Conservation (phyloP, 768 basidiomycete genomes). For the Pisolithus sp. region DNA sequence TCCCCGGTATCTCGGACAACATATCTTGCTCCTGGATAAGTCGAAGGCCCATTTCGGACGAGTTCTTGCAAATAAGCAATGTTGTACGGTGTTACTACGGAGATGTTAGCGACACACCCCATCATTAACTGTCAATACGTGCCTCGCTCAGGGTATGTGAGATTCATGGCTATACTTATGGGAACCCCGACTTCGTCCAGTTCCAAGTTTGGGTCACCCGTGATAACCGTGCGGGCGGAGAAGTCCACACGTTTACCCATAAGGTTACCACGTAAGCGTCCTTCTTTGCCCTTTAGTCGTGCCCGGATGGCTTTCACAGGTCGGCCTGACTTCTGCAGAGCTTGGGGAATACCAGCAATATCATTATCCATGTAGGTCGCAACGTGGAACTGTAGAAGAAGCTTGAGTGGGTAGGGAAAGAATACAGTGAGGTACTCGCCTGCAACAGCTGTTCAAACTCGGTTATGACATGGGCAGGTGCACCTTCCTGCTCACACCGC, state of each 20-base stretch:
- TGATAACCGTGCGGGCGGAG: conserved; percentile 98
- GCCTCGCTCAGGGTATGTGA: conserved; percentile 98
- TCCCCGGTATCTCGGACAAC: conserved; percentile 97
- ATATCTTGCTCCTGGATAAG: conserved; percentile 94
- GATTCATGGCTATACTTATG: conserved; percentile 89
- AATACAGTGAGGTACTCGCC: conserved; percentile 39
- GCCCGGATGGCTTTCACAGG: conserved; percentile 98
- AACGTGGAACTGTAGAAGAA: conserved; percentile 73
- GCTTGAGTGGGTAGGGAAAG: background rate
- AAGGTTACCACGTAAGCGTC: conserved; percentile 92
- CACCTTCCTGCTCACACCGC: conserved; percentile 92
- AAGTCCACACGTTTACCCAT: conserved; percentile 99
- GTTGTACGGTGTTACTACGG: conserved; percentile 91
- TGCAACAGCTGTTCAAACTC: conserved; percentile 96
- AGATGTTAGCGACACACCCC: conserved; percentile 6
- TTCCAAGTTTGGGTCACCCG: conserved; percentile 95
- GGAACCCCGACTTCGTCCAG: conserved; percentile 98
- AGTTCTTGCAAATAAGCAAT: conserved; percentile 90
- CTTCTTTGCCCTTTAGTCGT: conserved; percentile 97
- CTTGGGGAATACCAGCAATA: conserved; percentile 96
- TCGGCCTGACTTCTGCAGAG: conserved; percentile 93
- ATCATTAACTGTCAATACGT: conserved; percentile 12
- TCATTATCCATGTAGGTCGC: conserved; percentile 99
- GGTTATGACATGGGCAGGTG: conserved; percentile 90
- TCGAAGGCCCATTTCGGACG: conserved; percentile 89